A percentile compares a stretch with the other conserved stretches of the same genome.
Evolutionary conservation across 179 eudicot genomes (phyloP).

Genomic region (Spergularia azorica): DNA sequence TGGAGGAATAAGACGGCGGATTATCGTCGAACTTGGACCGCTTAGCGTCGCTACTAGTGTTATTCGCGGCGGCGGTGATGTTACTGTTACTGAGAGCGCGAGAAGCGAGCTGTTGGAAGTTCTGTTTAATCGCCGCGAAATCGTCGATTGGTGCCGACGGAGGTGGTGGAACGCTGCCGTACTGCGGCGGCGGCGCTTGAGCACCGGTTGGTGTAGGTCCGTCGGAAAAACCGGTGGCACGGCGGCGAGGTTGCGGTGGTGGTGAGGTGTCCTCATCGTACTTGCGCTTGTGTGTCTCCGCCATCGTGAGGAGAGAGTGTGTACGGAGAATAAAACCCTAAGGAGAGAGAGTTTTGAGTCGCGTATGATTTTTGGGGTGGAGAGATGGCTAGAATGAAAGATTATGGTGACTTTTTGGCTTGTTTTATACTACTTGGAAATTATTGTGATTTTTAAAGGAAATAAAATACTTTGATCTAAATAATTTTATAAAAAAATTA

Average conservation of each 20-base stretch:
- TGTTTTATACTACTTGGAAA: no score
- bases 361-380: no score
- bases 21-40: slow-evolving; percentile 68
- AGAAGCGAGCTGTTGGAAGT: slow-evolving; percentile 73
- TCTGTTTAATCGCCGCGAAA: slow-evolving; percentile 61
- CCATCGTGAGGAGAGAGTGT: slow-evolving; percentile 50
- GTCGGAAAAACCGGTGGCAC: slow-evolving; percentile 63
- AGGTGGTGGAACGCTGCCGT: slow-evolving; percentile 55
- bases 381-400: no score
- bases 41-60: slow-evolving; percentile 40
- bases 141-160: slow-evolving; percentile 24
- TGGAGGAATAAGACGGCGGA: slow-evolving; percentile 18
- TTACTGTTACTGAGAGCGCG: slow-evolving; percentile 41
- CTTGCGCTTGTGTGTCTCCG: slow-evolving; percentile 77
- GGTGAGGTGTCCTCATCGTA: slow-evolving; percentile 58
- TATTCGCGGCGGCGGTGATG: background rate
- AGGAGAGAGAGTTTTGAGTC: no score
- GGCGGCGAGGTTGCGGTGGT: slow-evolving; percentile 49
- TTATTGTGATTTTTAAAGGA: no score
- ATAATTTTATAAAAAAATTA: no score
- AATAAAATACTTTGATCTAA: no score
- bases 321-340: slow-evolving; percentile 33
- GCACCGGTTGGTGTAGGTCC: slow-evolving; percentile 45
- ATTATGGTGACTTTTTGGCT: no score
- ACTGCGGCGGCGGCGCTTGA: slow-evolving; percentile 27